Evolutionary conservation across 805 yeast species (phyloP), one percentile per base, ranked within the genome.

Genomic region (Yarrowia sp.): DNA sequence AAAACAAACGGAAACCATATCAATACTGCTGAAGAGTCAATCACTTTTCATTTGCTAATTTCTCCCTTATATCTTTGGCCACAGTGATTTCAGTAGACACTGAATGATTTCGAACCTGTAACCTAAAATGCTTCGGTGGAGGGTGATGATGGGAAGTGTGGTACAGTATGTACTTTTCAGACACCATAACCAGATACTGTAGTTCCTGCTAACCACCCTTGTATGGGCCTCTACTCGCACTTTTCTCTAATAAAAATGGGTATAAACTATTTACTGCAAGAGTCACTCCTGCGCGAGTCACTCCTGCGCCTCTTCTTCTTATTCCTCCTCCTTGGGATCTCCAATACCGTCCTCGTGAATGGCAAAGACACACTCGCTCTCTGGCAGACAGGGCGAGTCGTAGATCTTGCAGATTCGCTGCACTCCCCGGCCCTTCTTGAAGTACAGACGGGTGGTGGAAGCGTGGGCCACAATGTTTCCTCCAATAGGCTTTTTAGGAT

Each of bases 381-480:
- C 98, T 0, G 99, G 98, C 70, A 95, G 82, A 75, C 98, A 93
- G 3, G 99, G 99, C 70, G 97, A 91, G 77, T 95, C 99, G 74
- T 91, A 92, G 58, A 95, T 90, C 78, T 92, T 92, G 81, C 98
- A 95, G 35, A 91, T 88, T 82, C 99, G 89, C 75, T 91, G 93
- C 73, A 92, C 96, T 16, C 90, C 98, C 74, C 89, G 87, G 67
- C 97, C 97, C 80, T 95, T 95, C 76, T 89, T 90, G 78, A 95
- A 88, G 68, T 90, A 89, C 70, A 95, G 83, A 75, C 99, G 85
- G 2, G 99, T 95, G 7, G 98, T 94, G 2, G 98, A 92, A 19
- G 97, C 88, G 78, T 95, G 99, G 0, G 98, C 99, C 77, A 95
- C 89, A 74, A 95, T 95, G 76, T 95, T 94, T 74, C 99, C 99